A percentile compares a stretch with the other conserved stretches of the same genome.
Conservation (phyloP, 306 rosid species). For the Sicyos edulis region DNA sequence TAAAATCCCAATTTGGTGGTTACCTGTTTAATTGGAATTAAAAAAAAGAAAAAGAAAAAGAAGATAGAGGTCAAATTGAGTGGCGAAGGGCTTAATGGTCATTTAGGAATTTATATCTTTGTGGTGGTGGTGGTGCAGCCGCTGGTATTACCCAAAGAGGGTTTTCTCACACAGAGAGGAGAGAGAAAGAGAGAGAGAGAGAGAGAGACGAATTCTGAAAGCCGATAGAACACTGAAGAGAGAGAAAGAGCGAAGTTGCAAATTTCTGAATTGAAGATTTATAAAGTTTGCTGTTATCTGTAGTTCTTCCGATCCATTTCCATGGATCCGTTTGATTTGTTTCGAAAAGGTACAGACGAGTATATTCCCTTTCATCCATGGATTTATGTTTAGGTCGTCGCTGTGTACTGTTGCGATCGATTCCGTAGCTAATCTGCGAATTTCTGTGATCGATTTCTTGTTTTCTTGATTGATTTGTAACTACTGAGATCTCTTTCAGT, state of each 20-base stretch:
- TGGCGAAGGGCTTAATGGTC: slow-evolving; percentile 46
- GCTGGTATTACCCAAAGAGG: slow-evolving; percentile 37
- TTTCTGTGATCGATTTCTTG: background rate
- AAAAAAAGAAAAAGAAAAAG: background rate
- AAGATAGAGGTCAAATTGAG: slow-evolving; percentile 63
- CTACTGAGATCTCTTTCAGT: slow-evolving; percentile 41
- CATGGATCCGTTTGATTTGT: slow-evolving; percentile 83
- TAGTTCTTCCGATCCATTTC: slow-evolving; percentile 20
- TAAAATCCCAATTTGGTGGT: slow-evolving; percentile 13
- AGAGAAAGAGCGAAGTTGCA: slow-evolving; percentile 3
- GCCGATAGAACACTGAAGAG: slow-evolving; percentile 31
- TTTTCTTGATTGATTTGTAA: slow-evolving; percentile 26
- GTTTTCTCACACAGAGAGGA: slow-evolving; percentile 33
- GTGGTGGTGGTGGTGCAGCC: slow-evolving; percentile 19
- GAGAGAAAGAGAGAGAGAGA: slow-evolving; percentile 4
- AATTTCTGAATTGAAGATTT: slow-evolving; percentile 35
- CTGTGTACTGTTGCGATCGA: background rate
- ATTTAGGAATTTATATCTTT: slow-evolving; percentile 42
- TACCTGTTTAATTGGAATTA: background rate
- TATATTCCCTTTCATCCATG: slow-evolving; percentile 28
- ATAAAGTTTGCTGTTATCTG: slow-evolving; percentile 5
- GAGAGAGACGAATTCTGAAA: slow-evolving; percentile 4
- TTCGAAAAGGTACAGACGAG: slow-evolving; percentile 58
- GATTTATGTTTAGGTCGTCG: background rate
- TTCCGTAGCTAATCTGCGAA: background rate